Percentiles rank a stretch among this genome's conserved stretches.
These are phyloP conservation scores for Ceratocystis cacaofunesta DNA, from an alignment of 2,329 filamentous ascomycete genomes.

Conservation along the genomic window DNA sequence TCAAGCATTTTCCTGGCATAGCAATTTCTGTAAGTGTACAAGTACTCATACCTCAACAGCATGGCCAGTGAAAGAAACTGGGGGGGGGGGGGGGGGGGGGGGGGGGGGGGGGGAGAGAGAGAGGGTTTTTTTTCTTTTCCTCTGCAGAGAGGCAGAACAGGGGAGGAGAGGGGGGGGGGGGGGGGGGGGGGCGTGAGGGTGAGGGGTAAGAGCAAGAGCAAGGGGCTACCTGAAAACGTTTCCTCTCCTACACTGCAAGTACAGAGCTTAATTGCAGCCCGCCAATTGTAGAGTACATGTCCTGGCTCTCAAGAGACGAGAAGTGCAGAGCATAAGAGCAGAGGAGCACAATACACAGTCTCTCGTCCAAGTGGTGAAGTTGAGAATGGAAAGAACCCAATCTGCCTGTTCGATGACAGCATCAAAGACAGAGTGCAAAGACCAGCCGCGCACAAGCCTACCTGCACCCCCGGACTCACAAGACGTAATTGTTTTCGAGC, in stretches of 20 bases:
- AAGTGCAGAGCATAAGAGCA: neutral
- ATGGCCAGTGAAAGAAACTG: neutral
- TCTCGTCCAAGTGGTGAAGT: neutral
- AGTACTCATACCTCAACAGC: neutral
- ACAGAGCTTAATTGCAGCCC: no score
- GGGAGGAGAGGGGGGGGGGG: no score
- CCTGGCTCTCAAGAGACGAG: no score
- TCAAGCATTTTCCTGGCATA: neutral
- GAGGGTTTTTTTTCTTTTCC: no score
- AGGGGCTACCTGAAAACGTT: no score
- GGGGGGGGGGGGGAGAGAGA: neutral
- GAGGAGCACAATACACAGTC: neutral
- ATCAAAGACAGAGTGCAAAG: neutral
- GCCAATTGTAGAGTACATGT: neutral
- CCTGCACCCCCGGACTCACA: neutral
- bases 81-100: neutral
- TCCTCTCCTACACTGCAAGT: no score
- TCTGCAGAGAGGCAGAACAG: no score
- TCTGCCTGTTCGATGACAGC: neutral
- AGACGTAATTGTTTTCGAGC: neutral
- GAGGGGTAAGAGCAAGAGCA: no score
- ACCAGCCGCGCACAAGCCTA: neutral
- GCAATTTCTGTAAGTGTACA: constrained; percentile 4
- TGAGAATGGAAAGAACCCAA: neutral
- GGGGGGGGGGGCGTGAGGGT: neutral